phyloP scores from a whole-genome alignment of 352 stramenopile genomes.

The Pythium apleroticum region DNA sequence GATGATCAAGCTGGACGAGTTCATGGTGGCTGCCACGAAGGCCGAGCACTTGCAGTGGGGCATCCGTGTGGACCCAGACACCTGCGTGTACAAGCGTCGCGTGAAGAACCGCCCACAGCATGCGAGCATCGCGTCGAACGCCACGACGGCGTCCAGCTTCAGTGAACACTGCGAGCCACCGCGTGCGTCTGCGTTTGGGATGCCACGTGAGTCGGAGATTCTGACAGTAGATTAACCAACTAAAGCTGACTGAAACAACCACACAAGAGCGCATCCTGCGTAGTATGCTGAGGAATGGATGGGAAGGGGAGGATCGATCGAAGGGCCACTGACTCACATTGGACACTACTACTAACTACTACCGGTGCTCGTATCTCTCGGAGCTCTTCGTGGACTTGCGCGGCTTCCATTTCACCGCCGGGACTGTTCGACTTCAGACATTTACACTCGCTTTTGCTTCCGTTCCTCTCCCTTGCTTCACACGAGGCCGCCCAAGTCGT shows the following conservation, averaged over 20 bases:
- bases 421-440: not conserved
- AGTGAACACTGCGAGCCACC: conserved; percentile 19
- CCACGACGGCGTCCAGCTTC: conserved; percentile 22
- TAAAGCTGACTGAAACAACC: not conserved
- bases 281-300: not conserved
- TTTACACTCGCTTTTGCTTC: not conserved
- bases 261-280: not conserved
- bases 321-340: not conserved
- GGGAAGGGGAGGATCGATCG: conserved; percentile 10
- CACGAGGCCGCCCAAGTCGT: conserved; percentile 22
- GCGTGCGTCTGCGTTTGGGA: not conserved
- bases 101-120: conserved; percentile 23
- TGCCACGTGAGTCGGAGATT: not conserved
- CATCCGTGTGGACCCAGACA: conserved; percentile 47
- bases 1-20: conserved; percentile 43
- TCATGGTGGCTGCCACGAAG: conserved; percentile 41
- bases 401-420: not conserved
- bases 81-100: conserved; percentile 50
- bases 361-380: not conserved
- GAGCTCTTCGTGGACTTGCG: not conserved
- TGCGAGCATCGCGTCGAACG: conserved; percentile 28
- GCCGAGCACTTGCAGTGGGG: conserved; percentile 47
- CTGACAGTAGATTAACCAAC: not conserved
- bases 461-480: conserved; percentile 1
- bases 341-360: not conserved